Conservation (phyloP, 2,329 filamentous ascomycete genomes). For the Coleophoma eucalyptorum region DNA sequence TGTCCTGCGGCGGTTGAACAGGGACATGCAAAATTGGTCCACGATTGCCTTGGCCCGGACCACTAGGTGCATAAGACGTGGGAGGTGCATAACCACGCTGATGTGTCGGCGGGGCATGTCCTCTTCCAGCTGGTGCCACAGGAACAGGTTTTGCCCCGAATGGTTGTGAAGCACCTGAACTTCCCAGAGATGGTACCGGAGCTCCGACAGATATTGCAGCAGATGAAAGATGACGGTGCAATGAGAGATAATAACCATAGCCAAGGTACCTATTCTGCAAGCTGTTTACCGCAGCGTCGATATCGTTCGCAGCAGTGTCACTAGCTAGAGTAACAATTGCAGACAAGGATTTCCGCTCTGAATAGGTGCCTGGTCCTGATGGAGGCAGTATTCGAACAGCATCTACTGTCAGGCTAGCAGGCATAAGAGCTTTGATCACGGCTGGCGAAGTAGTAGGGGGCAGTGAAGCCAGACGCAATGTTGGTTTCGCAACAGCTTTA, state of each 20-base stretch:
- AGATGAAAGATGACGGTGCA: conserved; percentile 81
- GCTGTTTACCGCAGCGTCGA: conserved; percentile 73
- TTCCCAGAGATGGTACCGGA: conserved; percentile 35
- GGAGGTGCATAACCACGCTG: conserved; percentile 73
- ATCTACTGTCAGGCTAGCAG: conserved; percentile 61
- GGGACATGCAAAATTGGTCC: conserved; percentile 59
- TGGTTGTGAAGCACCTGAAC: conserved; percentile 50
- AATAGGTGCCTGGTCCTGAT: conserved; percentile 40
- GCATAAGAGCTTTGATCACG: conserved; percentile 55
- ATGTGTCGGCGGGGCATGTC: conserved; percentile 44
- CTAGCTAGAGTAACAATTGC: conserved; percentile 79
- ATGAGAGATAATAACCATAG: conserved; percentile 74
- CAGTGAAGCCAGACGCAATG: conserved; percentile 55
- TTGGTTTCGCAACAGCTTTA: conserved; percentile 54
- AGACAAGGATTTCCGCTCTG: conserved; percentile 67
- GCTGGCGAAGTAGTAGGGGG: conserved; percentile 57
- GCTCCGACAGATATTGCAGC: conserved; percentile 53
- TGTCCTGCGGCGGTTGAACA: conserved; percentile 71
- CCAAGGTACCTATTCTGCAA: conserved; percentile 84
- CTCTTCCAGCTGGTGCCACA: conserved; percentile 35
- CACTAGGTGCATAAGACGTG: conserved; percentile 56
- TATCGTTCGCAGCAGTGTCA: conserved; percentile 78
- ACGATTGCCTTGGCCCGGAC: conserved; percentile 24
- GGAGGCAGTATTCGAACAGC: conserved; percentile 67
- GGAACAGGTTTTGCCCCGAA: conserved; percentile 72